Base-by-base conservation (phyloP, 257 asterid genomes). In the Paraleonurus japonicus region DNA sequence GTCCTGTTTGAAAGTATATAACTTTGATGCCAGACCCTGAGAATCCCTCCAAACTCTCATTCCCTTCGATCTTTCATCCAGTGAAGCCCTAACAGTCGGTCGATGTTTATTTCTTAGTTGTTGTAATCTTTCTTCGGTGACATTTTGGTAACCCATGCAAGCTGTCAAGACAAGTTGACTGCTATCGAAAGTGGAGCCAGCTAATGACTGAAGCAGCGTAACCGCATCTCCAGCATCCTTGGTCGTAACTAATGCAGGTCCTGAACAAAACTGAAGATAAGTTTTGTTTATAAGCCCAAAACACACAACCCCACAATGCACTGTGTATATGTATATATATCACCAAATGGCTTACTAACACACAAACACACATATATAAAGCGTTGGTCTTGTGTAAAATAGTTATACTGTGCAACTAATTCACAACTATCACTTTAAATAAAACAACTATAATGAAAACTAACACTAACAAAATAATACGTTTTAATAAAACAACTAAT, bases 171-270 rank as follows among this genome's bases (percentile, higher is more conserved):
- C 99, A 74, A 95, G 90, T 80, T 89, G 99, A 76, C 99, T 95
- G 84, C 99, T 95, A 78, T 95, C 98, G 50, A 95, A 95, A 74
- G 99, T 89, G 48, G 99, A 95, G 72, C 98, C 97, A 43, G 96
- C 96, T 76, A 95, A 84, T 33, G 99, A 95, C 68, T 95, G 99
- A 78, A 95, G 87, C 58, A 95, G 89, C 12, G 98, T 89, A 71
- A 95, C 90, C 22, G 99, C 99, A 80, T 95, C 99, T 74, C 99
- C 99, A 69, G 97, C 99, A 85, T 95, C 99, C 84, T 88, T 92
- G 45, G 99, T 85, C 41, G 96, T 92, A 81, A 87, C 96, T 79
- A 95, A 81, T 74, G 98, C 99, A 78, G 98, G 98, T 72, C 99
- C 99, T 95, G 84, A 69, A 76, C 59, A 84, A 73, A 81, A 81